Conservation (phyloP, 23 red algal species). For the Gracilaria caudata region DNA sequence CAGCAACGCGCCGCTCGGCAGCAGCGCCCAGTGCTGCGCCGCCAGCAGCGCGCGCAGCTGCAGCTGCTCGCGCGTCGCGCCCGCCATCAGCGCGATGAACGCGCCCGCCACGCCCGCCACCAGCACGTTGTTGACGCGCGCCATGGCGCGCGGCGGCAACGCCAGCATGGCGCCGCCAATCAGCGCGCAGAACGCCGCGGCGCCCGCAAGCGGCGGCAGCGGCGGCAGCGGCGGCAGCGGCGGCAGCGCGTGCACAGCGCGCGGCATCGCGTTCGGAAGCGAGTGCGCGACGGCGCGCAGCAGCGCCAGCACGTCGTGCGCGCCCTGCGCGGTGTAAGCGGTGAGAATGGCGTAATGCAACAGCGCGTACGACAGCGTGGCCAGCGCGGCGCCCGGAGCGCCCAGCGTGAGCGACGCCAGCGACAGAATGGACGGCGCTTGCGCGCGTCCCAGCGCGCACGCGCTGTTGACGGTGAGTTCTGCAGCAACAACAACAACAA, state of each 20-base stretch:
- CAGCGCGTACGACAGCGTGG: conserved; percentile 59
- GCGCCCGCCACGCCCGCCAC: conserved; percentile 8
- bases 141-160: conserved; percentile 16
- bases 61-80: not conserved
- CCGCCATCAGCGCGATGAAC: conserved; percentile 9
- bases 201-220: not conserved
- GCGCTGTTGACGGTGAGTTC: conserved; percentile 58
- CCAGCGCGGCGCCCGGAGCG: conserved; percentile 5
- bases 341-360: conserved; percentile 75
- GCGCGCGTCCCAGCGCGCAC: conserved; percentile 57
- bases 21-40: conserved; percentile 32
- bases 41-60: not conserved
- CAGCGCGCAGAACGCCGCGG: not conserved
- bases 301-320: not conserved
- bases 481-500: not conserved
- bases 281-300: not conserved
- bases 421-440: conserved; percentile 64
- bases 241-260: not conserved
- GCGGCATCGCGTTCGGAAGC: not conserved
- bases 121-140: conserved; percentile 61
- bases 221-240: conserved; percentile 6
- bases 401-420: conserved; percentile 62
- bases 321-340: conserved; percentile 83
- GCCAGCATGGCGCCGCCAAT: conserved; percentile 33
- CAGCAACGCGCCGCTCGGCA: conserved; percentile 54